Base-by-base conservation (phyloP, 352 stramenopile species). In the Phytophthora podocarpi region DNA sequence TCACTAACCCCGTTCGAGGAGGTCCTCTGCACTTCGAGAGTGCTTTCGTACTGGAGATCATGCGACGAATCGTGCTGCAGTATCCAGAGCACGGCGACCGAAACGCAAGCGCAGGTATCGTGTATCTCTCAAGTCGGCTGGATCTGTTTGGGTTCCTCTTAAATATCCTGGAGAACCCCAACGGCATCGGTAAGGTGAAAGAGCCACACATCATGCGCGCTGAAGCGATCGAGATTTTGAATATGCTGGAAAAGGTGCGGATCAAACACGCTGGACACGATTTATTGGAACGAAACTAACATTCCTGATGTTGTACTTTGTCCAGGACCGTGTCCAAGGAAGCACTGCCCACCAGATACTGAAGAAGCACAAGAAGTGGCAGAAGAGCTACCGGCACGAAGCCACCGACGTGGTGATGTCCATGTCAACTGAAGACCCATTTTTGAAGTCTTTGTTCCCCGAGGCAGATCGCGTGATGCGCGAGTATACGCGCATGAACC, bases 281-380 rank as follows among this genome's bases (percentile, higher is more conserved):
- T 8, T 52, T 10, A 32, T 18, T 31, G 16, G 11, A 7, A 24
- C 47, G 18, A 37, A 41, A 43, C 31, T 67, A 46, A 70, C 2
- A 2, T 9, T 41, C 30, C 2, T 37, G 5, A 18, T 55, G 16
- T 11, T 57, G 12, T 34, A 27, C 26, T 23, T 20, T 46, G 9
- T 31, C 5, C 35, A 83, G 76, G 81, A 96, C 57, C 78, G 75
- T 12, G 62, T 89, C 13, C 87, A 96, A 67, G 72, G 75, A n/a
- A 76, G 42, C 30, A 80, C 80, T 0, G 87, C 87, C 0, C 85
- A 92, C 34, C 77, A 93, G 46, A 84, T 94, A 31, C 43, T 96
- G 15, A 96, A 93, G 52, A 96, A 93, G 55, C 74, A 94, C 72
- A 96, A 93, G 49, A 92, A 92, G 45, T 96, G 87, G 87, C 79